Conservation (phyloP, 2,329 filamentous ascomycete genomes). For the Ceratocystis destructans region DNA sequence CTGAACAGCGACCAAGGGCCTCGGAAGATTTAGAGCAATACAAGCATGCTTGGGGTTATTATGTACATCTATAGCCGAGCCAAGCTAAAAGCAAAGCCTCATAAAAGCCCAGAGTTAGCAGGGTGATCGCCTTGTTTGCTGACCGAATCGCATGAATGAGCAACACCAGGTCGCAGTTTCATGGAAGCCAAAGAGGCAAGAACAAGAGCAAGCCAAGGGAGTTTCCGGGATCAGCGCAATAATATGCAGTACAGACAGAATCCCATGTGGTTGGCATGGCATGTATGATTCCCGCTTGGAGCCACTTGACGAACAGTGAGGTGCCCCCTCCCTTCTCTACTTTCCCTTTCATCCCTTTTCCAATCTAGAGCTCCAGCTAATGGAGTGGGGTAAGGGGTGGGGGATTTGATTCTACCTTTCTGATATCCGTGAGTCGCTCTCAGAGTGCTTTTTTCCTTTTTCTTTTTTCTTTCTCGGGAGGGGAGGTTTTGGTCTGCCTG, state of each 20-base stretch:
- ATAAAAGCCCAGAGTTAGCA: no score
- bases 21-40: no score
- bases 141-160: not conserved
- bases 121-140: no score
- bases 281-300: not conserved
- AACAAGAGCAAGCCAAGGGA: not conserved
- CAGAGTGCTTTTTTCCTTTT: not conserved
- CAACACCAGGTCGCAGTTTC: not conserved
- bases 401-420: not conserved
- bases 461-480: not conserved
- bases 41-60: no score
- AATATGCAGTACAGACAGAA: not conserved
- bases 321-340: not conserved
- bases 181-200: not conserved
- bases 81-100: no score
- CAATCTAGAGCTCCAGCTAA: not conserved
- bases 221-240: not conserved
- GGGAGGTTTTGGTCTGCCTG: not conserved
- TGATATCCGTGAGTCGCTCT: not conserved
- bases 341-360: not conserved
- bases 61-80: no score
- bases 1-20: no score
- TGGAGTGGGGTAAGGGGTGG: not conserved
- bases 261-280: conserved; percentile 8
- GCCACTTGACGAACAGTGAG: not conserved